Evolutionary conservation across 2,329 filamentous ascomycete genomes (phyloP), one percentile per base, ranked within the genome.

Genomic region (Penicillium sp.): DNA sequence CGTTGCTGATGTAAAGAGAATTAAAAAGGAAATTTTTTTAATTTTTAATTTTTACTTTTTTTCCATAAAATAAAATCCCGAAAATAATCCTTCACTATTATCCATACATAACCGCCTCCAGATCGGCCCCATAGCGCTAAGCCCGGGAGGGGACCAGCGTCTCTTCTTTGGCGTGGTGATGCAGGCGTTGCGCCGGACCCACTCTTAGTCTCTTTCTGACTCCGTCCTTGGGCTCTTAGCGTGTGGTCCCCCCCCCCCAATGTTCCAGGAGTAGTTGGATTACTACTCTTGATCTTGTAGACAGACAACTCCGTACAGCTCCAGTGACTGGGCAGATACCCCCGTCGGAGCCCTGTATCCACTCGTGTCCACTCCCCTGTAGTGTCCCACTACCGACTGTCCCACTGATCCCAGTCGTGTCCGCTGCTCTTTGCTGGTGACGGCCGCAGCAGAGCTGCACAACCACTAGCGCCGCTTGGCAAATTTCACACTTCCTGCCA

Each of bases 391-490:
- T 22, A 22, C 19, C 19, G 30, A 30, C 30, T 33, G 30, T 33
- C 30, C 30, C 30, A 33, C 30, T 33, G 30, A 33, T 33, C 30
- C 51, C 37, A 33, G 33, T 35, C 37, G 33, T 22, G 28, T 55
- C 40, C 28, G 25, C 45, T 49, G 35, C 11, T 30, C 33, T 42
- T 35, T 35, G 45, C 40, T 61, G 33, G 65, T 68, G 66, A 68
- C 66, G 62, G 65, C 53, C 62, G 43, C 49, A 59, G 58, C 58
- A 22, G n/a, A 68, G 65, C 66, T 68, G 52, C 68, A 46, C 64
- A 69, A 68, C 68, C 68, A 68, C 66, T 70, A 70, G 68, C 62
- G 66, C 46, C 26, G 45, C 64, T 68, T 68, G 67, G 66, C 67
- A 52, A 67, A 61, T 69, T 69, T 64, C 62, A 61, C 66, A 67